Base-by-base conservation (phyloP, 257 asterid genomes). In the Petunia axillaris region DNA sequence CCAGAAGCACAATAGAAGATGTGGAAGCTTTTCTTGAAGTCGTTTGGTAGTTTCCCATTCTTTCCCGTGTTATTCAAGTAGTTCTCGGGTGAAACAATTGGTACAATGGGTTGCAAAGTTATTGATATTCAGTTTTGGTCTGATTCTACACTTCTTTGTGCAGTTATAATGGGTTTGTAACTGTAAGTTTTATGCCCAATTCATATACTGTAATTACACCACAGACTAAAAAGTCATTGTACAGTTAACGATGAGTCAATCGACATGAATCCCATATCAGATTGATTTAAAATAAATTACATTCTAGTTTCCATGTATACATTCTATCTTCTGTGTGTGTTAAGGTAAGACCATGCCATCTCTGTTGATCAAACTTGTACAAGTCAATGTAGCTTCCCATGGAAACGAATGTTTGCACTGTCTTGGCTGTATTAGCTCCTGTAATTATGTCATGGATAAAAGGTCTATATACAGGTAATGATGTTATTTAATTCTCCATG, bases 1-100 rank as follows among this genome's bases (percentile, higher is more conserved):
- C 93, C 92, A 35, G 94, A 91, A 87, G 77, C 87, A 74, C 86
- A 77, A 87, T 75, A 75, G 77, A 79, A 78, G 78, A 53, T 75
- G 8, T 15, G 3, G 13, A 66, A 39, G 46, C 57, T 76, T 62
- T 80, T 77, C 66, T 66, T 66, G 80, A 64, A 74, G 58, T 55
- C 1, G 11, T 75, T 43, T 43, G 59, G 59, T 64, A 39, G 68
- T 55, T 78, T 48, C 62, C 50, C 10, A 52, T 65, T 57, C 60
- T 55, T 63, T 63, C 41, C 55, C 38, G 6, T 8, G 7, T 66
- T 3, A 14, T 14, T 66, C 53, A 66, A 66, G 15, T 15, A 7
- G 38, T 66, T 16, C 38, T 43, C 39, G 54, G 76, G 40, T 44
- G 16, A 73, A n/a, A 43, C 53, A 55, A 85, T 73, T 16, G 9